These are phyloP conservation scores for Microbotryum silenes-acaulis DNA, from an alignment of 1,284 basidiomycete species.

Conservation along the genomic window DNA sequence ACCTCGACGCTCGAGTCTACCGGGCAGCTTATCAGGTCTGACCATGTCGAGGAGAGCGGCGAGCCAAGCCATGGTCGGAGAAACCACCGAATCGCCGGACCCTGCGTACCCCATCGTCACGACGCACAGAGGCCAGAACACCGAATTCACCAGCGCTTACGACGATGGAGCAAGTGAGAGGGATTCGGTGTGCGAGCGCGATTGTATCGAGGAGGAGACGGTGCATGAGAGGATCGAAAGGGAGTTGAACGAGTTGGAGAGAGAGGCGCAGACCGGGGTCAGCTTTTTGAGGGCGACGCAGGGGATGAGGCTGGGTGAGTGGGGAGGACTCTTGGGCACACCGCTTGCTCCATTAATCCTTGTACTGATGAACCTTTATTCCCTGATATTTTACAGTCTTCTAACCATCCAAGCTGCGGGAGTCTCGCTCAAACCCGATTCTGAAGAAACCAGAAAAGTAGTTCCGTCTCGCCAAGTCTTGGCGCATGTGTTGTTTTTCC, in stretches of 20 bases:
- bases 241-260: slow-evolving; percentile 27
- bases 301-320: slow-evolving; percentile 23
- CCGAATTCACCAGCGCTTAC: neutral
- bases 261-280: slow-evolving; percentile 12
- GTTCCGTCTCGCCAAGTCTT: too few relatives aligned
- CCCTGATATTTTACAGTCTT: too few relatives aligned
- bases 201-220: slow-evolving; percentile 25
- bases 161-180: neutral
- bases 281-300: slow-evolving; percentile 22
- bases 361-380: too few relatives aligned
- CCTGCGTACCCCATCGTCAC: neutral
- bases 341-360: too few relatives aligned
- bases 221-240: slow-evolving; percentile 30
- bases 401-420: too few relatives aligned
- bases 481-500: too few relatives aligned
- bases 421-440: too few relatives aligned
- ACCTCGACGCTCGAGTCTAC: too few relatives aligned
- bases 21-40: neutral
- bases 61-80: neutral
- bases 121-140: neutral
- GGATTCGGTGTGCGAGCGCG: neutral
- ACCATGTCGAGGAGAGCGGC: neutral
- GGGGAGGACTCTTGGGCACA: neutral
- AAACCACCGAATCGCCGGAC: neutral
- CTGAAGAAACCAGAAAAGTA: too few relatives aligned